Conservation (phyloP, 2,329 filamentous ascomycete species). For the Esteya vermicola region DNA sequence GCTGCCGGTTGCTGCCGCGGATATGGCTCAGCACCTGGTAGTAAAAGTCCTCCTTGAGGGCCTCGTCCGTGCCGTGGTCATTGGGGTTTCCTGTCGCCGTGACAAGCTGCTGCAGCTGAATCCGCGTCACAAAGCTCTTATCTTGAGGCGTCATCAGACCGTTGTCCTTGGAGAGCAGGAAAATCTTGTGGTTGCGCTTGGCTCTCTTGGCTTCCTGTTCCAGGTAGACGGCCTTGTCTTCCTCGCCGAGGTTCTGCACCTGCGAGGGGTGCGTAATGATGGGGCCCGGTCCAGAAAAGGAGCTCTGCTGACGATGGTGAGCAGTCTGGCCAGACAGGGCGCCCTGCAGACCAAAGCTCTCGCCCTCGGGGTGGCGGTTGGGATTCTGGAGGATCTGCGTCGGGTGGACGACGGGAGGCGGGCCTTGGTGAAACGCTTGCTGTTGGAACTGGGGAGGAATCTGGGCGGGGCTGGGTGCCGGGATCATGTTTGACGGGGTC, state of each 20-base stretch:
- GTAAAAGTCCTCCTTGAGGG: constrained; percentile 88
- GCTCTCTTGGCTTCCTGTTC: constrained; percentile 88
- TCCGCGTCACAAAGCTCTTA: constrained; percentile 98
- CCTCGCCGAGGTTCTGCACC: constrained; percentile 62
- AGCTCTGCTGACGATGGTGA: constrained; percentile 35
- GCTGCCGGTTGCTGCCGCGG: constrained; percentile 73
- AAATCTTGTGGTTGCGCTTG: constrained; percentile 97
- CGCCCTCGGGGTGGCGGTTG: constrained; percentile 43
- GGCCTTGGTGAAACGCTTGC: constrained; percentile 13
- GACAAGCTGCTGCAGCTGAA: constrained; percentile 91
- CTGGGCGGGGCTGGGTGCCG: constrained; percentile 16
- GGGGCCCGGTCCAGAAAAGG: constrained; percentile 39
- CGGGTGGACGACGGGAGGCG: constrained; percentile 38
- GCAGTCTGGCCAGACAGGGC: constrained; percentile 14
- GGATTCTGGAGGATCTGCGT: constrained; percentile 72
- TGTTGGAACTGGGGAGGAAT: constrained; percentile 11
- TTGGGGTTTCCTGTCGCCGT: constrained; percentile 79
- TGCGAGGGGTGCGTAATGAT: constrained; percentile 52
- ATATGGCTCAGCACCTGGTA: constrained; percentile 97
- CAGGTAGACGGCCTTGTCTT: constrained; percentile 70
- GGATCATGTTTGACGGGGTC: constrained; percentile 19
- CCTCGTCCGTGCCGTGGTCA: constrained; percentile 65
- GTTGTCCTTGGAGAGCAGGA: constrained; percentile 82
- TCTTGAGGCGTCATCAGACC: constrained; percentile 98
- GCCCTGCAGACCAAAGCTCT: constrained; percentile 22